These are phyloP conservation scores for Calonectria leucothoes DNA, from an alignment of 2,329 filamentous ascomycete genomes.

Conservation along the genomic window DNA sequence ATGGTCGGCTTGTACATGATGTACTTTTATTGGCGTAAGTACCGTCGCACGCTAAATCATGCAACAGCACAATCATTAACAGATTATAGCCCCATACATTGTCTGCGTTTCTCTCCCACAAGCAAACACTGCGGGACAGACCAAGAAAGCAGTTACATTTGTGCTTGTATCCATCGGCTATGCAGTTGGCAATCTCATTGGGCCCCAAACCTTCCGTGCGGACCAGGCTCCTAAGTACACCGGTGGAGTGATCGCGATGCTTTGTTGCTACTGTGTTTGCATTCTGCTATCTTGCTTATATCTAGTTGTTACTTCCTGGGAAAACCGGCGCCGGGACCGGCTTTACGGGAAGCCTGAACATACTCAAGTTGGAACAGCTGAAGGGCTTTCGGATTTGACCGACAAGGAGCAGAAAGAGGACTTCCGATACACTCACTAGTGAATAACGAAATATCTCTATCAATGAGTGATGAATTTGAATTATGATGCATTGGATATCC, in stretches of 20 bases:
- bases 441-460: too few species aligned
- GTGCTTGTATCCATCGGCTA: constrained; percentile 59
- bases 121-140: constrained; percentile 49
- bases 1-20: constrained; percentile 29
- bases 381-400: constrained; percentile 23
- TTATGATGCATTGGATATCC: neutral
- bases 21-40: constrained; percentile 26
- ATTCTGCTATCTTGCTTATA: constrained; percentile 9
- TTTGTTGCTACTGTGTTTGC: constrained; percentile 24
- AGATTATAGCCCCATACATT: constrained; percentile 17
- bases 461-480: neutral
- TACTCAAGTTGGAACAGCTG: constrained; percentile 18
- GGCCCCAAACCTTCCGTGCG: constrained; percentile 51
- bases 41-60: neutral
- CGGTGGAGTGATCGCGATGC: constrained; percentile 26
- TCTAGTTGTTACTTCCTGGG: neutral
- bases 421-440: constrained; percentile 30
- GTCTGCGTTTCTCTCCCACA: constrained; percentile 22
- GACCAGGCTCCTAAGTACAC: constrained; percentile 48
- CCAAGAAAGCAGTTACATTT: constrained; percentile 54
- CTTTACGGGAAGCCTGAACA: constrained; percentile 27
- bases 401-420: constrained; percentile 31
- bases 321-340: constrained; percentile 24
- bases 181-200: constrained; percentile 51
- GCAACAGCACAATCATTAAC: neutral